Conservation (phyloP, 2,329 filamentous ascomycete species). For the Ophidiomyces ophidiicola region DNA sequence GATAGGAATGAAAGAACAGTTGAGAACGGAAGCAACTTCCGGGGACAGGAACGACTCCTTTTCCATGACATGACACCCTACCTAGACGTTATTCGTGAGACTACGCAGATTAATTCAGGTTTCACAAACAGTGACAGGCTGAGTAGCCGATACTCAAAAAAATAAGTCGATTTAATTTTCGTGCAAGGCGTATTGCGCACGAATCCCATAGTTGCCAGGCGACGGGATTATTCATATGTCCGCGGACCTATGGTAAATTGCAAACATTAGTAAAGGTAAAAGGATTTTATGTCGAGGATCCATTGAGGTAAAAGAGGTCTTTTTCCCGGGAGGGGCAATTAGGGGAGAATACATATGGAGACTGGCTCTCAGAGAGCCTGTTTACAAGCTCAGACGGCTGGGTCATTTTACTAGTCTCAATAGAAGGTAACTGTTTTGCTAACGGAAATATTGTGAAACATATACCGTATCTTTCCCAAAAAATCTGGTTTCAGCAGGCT, state of each 20-base stretch:
- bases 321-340: background rate
- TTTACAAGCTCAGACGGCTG: constrained; percentile 37
- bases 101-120: background rate
- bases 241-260: constrained; percentile 58
- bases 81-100: constrained; percentile 14
- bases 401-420: constrained; percentile 10
- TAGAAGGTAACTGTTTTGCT: no score
- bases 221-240: constrained; percentile 68
- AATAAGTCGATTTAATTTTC: constrained; percentile 70
- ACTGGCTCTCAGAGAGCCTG: constrained; percentile 48
- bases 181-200: constrained; percentile 64
- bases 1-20: constrained; percentile 77
- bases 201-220: constrained; percentile 83
- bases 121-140: constrained; percentile 74
- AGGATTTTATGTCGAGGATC: constrained; percentile 1
- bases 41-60: constrained; percentile 80
- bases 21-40: constrained; percentile 69
- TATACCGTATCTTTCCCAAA: no score
- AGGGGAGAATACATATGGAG: constrained; percentile 48
- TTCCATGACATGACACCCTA: constrained; percentile 81
- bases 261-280: no score
- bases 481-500: no score
- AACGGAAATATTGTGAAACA: no score
- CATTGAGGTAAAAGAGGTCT: no score
- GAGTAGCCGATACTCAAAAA: constrained; percentile 93